Evolutionary conservation across 805 yeast species (phyloP).

Genomic region (Suhomyces emberorum): DNA sequence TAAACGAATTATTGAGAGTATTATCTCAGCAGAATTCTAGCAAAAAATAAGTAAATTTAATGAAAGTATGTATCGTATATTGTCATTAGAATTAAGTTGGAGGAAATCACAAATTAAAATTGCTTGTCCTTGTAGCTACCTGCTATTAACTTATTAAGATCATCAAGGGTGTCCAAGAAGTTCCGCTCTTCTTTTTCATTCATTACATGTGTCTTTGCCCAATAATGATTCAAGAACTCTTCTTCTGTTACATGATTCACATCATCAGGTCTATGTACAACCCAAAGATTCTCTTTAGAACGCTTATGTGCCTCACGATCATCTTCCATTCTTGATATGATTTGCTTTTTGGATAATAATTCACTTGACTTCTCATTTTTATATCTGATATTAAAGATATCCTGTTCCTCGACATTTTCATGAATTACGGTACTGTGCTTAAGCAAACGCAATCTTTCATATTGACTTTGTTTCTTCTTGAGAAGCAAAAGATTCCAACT

Average conservation of each 20-base stretch:
- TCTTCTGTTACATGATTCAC: slow-evolving; percentile 33
- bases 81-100: no score
- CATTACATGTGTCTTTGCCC: slow-evolving; percentile 44
- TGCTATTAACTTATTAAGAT: slow-evolving; percentile 52
- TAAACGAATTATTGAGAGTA: slow-evolving; percentile 62
- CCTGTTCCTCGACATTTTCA: slow-evolving; percentile 23
- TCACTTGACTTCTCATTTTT: slow-evolving; percentile 17
- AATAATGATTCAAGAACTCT: slow-evolving; percentile 44
- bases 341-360: slow-evolving; percentile 45
- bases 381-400: slow-evolving; percentile 22
- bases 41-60: not conserved
- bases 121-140: slow-evolving; percentile 50
- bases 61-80: no score
- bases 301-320: slow-evolving; percentile 90
- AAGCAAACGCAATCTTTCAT: slow-evolving; percentile 44
- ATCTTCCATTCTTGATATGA: slow-evolving; percentile 79
- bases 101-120: no score
- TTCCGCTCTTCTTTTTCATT: slow-evolving; percentile 43
- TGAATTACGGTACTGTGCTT: slow-evolving; percentile 24
- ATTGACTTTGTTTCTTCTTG: slow-evolving; percentile 50
- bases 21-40: slow-evolving; percentile 22
- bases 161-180: slow-evolving; percentile 46
- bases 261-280: slow-evolving; percentile 48
- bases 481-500: slow-evolving; percentile 48
- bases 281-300: slow-evolving; percentile 79